phyloP scores from a whole-genome alignment of 768 basidiomycete genomes.

The Strobilomyces confusus region DNA sequence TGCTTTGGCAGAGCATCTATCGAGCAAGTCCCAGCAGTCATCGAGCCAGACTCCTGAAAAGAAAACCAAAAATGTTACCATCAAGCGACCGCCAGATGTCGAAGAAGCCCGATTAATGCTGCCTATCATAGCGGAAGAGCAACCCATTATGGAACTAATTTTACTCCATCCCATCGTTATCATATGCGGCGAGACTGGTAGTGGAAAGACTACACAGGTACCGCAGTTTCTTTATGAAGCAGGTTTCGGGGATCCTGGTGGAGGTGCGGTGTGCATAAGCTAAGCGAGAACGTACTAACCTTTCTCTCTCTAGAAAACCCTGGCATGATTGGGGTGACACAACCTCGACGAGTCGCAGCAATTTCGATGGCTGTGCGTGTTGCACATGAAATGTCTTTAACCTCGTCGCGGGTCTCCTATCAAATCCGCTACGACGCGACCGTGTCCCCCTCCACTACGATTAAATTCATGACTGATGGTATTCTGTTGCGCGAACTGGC shows the following conservation, averaged over 20 bases:
- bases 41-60: slow-evolving; percentile 10
- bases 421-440: slow-evolving; percentile 98
- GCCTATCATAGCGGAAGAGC: slow-evolving; percentile 91
- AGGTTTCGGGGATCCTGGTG: slow-evolving; percentile 81
- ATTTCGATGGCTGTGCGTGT: slow-evolving; percentile 95
- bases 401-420: slow-evolving; percentile 82
- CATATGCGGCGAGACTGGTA: slow-evolving; percentile 88
- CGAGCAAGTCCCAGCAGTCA: slow-evolving; percentile 2
- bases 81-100: slow-evolving; percentile 66
- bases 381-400: slow-evolving; percentile 84
- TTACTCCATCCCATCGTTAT: slow-evolving; percentile 76
- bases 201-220: slow-evolving; percentile 97
- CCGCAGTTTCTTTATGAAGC: slow-evolving; percentile 98
- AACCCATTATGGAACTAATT: slow-evolving; percentile 90
- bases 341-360: slow-evolving; percentile 95
- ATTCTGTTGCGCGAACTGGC: slow-evolving; percentile 91
- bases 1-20: slow-evolving; percentile 50
- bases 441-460: slow-evolving; percentile 81
- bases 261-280: slow-evolving; percentile 49
- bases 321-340: slow-evolving; percentile 97
- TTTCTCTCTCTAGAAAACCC: slow-evolving; percentile 69
- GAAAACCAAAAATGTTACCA: slow-evolving; percentile 43
- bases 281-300: slow-evolving; percentile 1
- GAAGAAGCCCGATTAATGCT: slow-evolving; percentile 73
- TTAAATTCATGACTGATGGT: slow-evolving; percentile 99